Evolutionary conservation across 139 green algal genomes (phyloP).

Genomic region (Chlamydomonas sphaeroides): DNA sequence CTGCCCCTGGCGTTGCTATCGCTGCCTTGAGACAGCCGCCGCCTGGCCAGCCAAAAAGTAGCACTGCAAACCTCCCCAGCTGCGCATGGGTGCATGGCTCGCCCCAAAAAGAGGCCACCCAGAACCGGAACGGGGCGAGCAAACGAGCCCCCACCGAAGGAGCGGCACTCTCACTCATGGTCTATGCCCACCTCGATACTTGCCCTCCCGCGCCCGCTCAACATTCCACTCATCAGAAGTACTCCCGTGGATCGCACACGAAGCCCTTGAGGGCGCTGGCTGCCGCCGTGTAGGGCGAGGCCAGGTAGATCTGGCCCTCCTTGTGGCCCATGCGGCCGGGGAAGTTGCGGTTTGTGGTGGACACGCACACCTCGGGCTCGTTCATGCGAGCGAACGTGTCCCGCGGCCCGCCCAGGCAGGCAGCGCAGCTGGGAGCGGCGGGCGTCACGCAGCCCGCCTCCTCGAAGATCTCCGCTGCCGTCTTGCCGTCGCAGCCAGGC

Average conservation of each 20-base stretch:
- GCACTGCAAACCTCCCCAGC: too few relatives aligned
- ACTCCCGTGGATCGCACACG: constrained; percentile 91
- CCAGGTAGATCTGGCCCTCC: constrained; percentile 95
- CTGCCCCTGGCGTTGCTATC: too few relatives aligned
- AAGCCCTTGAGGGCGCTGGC: constrained; percentile 86
- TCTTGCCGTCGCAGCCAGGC: constrained; percentile 93
- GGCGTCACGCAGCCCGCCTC: constrained; percentile 89
- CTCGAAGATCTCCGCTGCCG: constrained; percentile 94
- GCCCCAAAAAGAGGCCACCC: too few relatives aligned
- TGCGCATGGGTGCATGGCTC: too few relatives aligned
- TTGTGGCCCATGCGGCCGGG: constrained; percentile 98
- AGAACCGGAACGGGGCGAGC: too few relatives aligned
- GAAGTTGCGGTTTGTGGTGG: constrained; percentile 98
- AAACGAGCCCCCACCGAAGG: too few relatives aligned
- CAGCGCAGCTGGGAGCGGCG: constrained; percentile 89
- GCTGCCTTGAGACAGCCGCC: too few relatives aligned
- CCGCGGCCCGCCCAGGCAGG: constrained; percentile 91
- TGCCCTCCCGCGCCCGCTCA: too few relatives aligned
- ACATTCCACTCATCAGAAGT: constrained; percentile 52
- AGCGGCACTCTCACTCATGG: too few relatives aligned
- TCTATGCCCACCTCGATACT: too few relatives aligned
- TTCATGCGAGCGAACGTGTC: constrained; percentile 98
- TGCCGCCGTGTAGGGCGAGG: constrained; percentile 92
- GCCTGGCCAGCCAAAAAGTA: too few relatives aligned
- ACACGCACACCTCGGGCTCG: constrained; percentile 93